These are phyloP conservation scores for Babesia sp. DNA, from an alignment of 169 alveolate genomes.

Conservation along the genomic window DNA sequence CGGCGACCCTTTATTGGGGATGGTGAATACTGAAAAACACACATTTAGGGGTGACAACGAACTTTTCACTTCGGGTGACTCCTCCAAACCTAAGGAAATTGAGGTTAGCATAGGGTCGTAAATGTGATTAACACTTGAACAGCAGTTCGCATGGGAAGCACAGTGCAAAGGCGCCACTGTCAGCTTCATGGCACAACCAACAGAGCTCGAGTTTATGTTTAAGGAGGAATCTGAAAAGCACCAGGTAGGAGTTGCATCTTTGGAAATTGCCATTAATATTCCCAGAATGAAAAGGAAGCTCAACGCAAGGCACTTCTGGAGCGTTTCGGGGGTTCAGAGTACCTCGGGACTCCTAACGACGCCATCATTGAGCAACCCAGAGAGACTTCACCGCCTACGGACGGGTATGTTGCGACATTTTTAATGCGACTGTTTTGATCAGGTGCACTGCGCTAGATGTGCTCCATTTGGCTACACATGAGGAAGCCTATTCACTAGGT, in stretches of 20 bases:
- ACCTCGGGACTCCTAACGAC: neutral
- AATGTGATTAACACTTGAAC: neutral
- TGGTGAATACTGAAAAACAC: constrained; percentile 66
- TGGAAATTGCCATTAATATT: neutral
- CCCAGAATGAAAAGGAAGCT: constrained; percentile 42
- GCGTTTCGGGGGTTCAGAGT: constrained; percentile 64
- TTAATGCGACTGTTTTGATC: neutral
- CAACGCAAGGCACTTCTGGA: constrained; percentile 63
- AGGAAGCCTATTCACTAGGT: constrained; percentile 75
- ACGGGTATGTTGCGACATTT: neutral
- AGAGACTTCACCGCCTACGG: neutral
- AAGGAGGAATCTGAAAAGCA: constrained; percentile 68
- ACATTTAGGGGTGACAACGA: constrained; percentile 88
- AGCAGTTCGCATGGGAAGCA: constrained; percentile 88
- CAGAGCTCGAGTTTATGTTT: constrained; percentile 77
- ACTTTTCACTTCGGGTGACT: constrained; percentile 80
- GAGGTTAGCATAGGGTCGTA: constrained; percentile 48
- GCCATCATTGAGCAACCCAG: neutral
- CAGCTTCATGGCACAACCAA: constrained; percentile 83
- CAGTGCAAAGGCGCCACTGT: constrained; percentile 82
- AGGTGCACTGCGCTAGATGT: constrained; percentile 17
- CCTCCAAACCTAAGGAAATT: constrained; percentile 73
- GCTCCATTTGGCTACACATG: constrained; percentile 69
- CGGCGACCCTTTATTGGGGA: constrained; percentile 85
- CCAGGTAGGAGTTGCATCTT: constrained; percentile 20